phyloP scores from a whole-genome alignment of 2,329 filamentous ascomycete species.

The Pseudomassariella vexata region DNA sequence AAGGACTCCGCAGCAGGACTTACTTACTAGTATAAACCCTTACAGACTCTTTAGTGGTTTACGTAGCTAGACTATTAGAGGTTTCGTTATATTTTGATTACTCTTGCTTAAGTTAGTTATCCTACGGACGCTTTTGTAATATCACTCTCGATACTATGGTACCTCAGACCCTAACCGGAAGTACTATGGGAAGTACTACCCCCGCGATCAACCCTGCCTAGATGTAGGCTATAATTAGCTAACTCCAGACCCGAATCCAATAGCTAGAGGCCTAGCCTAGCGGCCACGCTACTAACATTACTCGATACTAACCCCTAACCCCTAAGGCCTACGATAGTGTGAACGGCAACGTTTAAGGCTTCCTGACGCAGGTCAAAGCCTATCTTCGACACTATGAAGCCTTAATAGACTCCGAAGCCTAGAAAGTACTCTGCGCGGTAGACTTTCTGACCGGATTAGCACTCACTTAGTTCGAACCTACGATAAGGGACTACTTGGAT shows the following conservation, averaged over 20 bases:
- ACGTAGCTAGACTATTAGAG: too few species aligned
- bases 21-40: too few species aligned
- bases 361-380: neutral
- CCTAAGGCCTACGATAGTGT: neutral
- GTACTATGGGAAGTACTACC: neutral
- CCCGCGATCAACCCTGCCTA: neutral
- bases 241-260: neutral
- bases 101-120: conserved; percentile 2
- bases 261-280: too few species aligned
- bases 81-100: conserved; percentile 5
- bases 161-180: neutral
- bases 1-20: too few species aligned
- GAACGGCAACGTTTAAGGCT: neutral
- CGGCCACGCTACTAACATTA: neutral
- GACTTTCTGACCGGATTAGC: neutral
- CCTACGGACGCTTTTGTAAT: neutral
- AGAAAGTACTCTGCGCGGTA: neutral
- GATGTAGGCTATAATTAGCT: neutral
- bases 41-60: too few species aligned
- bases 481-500: conserved; percentile 2
- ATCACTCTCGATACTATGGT: neutral
- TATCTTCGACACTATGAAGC: conserved; percentile 1
- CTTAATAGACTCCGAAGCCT: neutral
- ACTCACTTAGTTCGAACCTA: neutral
- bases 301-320: neutral